Conservation (phyloP, 1,284 basidiomycete genomes). For the Stereum hirsutum region DNA sequence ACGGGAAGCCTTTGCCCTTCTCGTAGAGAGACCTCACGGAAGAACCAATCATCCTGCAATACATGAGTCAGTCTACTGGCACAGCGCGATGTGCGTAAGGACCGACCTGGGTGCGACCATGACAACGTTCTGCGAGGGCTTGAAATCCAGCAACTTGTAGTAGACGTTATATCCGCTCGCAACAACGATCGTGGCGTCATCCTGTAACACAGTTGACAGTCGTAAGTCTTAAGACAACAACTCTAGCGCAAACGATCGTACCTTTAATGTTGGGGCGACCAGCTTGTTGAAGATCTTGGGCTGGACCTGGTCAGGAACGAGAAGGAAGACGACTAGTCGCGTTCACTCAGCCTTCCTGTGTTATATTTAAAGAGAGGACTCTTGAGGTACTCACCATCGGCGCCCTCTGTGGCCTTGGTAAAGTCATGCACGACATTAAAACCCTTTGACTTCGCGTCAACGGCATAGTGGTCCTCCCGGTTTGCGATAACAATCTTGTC, state of each 20-base stretch:
- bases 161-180: conserved; percentile 62
- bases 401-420: conserved; percentile 40
- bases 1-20: conserved; percentile 55
- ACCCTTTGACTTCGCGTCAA: conserved; percentile 44
- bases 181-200: conserved; percentile 40
- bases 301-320: conserved; percentile 58
- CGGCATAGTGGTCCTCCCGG: conserved; percentile 46
- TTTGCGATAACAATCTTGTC: conserved; percentile 53
- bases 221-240: too few relatives aligned
- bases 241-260: too few relatives aligned
- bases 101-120: conserved; percentile 57
- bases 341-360: background rate
- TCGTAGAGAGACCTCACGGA: conserved; percentile 53
- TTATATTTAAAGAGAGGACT: background rate
- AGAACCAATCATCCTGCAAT: conserved; percentile 50
- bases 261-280: conserved; percentile 43
- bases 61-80: background rate
- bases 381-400: conserved; percentile 33
- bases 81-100: background rate
- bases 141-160: conserved; percentile 48
- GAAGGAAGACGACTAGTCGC: conserved; percentile 42
- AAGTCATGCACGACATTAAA: conserved; percentile 53
- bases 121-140: conserved; percentile 46
- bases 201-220: too few relatives aligned
- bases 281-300: conserved; percentile 49